Base-by-base conservation (phyloP, 495 filamentous ascomycete genomes). In the Rusavskia elegans region DNA sequence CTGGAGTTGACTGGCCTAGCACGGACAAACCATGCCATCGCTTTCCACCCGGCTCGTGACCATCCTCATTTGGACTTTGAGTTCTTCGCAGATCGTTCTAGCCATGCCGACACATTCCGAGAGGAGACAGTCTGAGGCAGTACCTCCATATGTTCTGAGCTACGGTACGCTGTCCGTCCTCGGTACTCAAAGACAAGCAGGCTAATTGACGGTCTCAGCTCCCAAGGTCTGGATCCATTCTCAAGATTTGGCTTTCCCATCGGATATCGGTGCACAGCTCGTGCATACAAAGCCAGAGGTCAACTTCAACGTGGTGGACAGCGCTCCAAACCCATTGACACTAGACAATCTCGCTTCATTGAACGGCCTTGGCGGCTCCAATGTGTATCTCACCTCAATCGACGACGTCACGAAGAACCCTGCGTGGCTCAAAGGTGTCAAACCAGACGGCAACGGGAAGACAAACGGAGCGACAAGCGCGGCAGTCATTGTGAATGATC, bases 331-430 rank as follows among this genome's bases (percentile, higher is more conserved):
- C 0, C 72, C 77, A 3, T 52, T 81, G n/a, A 76, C 70, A 5
- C 66, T 80, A 3, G 53, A 75, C 51, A 81, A 80, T 45, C 63
- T 84, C 4, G 71, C 79, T 55, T 55, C 65, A 21, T 69, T 80
- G 25, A 80, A 81, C 52, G 46, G 40, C 7, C 49, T 71, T 29
- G 71, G 69, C 7, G 72, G 75, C 29, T 66, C 61, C 2, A 70
- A 67, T 44, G 71, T 82, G 6, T 84, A 76, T 48, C 63, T 85
- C 10, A 82, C 78, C 0, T 79, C 78, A 13, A 63, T 67, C 5
- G 77, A 78, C 50, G 74, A 79, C 46, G 70, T 80, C 49, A 68
- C 69, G 35, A 68, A 62, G 0, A 69, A 67, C 25, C 73, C 71
- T 5, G 44, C 65, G 5, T 84, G 78, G 79, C 73, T 75, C 45